These are phyloP conservation scores for Teunomyces cretensis DNA, from an alignment of 805 yeast species.

Conservation along the genomic window DNA sequence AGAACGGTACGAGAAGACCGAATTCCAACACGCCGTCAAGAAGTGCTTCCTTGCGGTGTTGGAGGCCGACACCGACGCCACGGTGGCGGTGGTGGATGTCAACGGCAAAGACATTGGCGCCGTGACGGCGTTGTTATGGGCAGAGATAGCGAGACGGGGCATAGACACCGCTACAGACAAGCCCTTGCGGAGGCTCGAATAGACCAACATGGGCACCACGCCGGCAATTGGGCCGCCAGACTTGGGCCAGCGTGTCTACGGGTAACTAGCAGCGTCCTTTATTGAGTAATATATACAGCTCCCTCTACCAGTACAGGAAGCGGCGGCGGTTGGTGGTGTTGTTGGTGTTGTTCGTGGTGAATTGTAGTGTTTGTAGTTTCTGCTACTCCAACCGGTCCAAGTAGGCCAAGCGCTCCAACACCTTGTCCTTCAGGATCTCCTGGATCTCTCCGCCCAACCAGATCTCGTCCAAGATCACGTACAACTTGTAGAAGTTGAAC, in stretches of 20 bases:
- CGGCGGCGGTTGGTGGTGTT: too few relatives aligned
- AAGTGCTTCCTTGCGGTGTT: constrained; percentile 53
- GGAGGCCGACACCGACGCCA: constrained; percentile 21
- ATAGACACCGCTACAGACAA: background rate
- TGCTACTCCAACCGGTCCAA: constrained; percentile 60
- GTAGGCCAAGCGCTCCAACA: constrained; percentile 62
- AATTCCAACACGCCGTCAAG: constrained; percentile 75
- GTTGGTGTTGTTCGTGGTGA: too few relatives aligned
- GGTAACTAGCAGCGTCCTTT: too few relatives aligned
- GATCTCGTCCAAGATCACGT: constrained; percentile 81
- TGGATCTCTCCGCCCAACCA: constrained; percentile 88
- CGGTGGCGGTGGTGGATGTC: constrained; percentile 53
- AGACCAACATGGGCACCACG: too few relatives aligned
- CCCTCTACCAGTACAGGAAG: background rate
- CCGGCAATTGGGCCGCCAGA: too few relatives aligned
- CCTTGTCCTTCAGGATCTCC: constrained; percentile 71
- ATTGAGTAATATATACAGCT: background rate
- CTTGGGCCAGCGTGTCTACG: too few relatives aligned
- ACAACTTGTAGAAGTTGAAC: constrained; percentile 84
- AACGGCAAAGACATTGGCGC: constrained; percentile 55
- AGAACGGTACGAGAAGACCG: constrained; percentile 81
- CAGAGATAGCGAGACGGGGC: constrained; percentile 6
- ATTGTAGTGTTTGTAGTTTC: background rate
- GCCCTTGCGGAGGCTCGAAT: background rate
- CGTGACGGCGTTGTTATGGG: constrained; percentile 52